These are phyloP conservation scores for Xylariales sp. DNA, from an alignment of 2,329 filamentous ascomycete species.

Conservation along the genomic window DNA sequence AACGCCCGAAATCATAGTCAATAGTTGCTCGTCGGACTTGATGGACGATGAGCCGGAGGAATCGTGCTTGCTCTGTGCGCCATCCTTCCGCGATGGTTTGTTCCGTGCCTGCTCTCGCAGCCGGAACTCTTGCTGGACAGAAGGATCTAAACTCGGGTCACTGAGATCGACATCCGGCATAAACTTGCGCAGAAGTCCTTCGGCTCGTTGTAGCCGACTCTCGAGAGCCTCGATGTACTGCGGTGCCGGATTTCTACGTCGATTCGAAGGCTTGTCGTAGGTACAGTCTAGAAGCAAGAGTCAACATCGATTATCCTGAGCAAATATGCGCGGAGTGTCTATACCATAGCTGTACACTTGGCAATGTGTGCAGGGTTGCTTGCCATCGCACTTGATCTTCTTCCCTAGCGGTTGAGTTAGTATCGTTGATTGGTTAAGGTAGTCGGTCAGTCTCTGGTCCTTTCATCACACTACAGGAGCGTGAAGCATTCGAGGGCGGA, in stretches of 20 bases:
- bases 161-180: constrained; percentile 81
- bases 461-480: too few species aligned
- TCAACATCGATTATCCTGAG: background rate
- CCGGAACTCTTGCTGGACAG: constrained; percentile 65
- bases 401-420: constrained; percentile 60
- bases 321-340: constrained; percentile 19
- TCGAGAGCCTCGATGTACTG: constrained; percentile 92
- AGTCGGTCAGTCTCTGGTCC: background rate
- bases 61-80: constrained; percentile 26
- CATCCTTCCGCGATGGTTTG: constrained; percentile 36
- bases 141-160: constrained; percentile 76
- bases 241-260: constrained; percentile 82
- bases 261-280: constrained; percentile 91
- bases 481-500: too few species aligned
- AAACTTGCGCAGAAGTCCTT: constrained; percentile 71
- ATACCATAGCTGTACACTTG: constrained; percentile 97
- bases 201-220: constrained; percentile 74
- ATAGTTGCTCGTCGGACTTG: constrained; percentile 67
- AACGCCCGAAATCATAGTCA: constrained; percentile 92
- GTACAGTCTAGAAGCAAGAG: constrained; percentile 65
- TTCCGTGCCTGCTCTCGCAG: constrained; percentile 49
- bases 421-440: too few species aligned
- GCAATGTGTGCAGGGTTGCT: constrained; percentile 89
- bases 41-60: too few species aligned
- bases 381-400: constrained; percentile 84